These are phyloP conservation scores for Canavalia ensiformis DNA, from an alignment of 306 rosid species.

Conservation along the genomic window DNA sequence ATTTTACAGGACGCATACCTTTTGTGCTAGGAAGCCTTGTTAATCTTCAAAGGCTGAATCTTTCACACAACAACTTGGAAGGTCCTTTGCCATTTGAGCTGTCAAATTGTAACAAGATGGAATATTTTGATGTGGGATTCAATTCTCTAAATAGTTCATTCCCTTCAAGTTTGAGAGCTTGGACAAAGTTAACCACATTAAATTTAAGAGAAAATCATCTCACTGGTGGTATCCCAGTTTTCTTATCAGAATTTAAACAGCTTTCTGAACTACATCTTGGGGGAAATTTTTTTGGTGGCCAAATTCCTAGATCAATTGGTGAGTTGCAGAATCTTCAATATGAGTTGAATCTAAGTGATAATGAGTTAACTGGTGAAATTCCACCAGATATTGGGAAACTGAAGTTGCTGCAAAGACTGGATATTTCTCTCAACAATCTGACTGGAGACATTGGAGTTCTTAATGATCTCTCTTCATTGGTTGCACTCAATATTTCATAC, in stretches of 20 bases:
- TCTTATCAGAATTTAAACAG: conserved; percentile 51
- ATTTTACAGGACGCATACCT: conserved; percentile 59
- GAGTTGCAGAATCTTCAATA: conserved; percentile 49
- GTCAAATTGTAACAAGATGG: conserved; percentile 17
- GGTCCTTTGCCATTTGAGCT: conserved; percentile 39
- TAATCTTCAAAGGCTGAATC: conserved; percentile 51
- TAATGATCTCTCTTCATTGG: conserved; percentile 48
- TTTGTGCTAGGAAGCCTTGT: conserved; percentile 60
- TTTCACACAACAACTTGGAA: conserved; percentile 63
- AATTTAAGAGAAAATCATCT: conserved; percentile 62
- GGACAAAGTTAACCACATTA: conserved; percentile 20
- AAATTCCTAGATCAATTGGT: conserved; percentile 69
- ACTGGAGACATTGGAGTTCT: conserved; percentile 57
- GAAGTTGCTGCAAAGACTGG: conserved; percentile 48
- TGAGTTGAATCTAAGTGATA: conserved; percentile 68
- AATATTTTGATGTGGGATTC: conserved; percentile 21
- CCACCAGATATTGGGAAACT: conserved; percentile 59
- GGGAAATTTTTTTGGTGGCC: conserved; percentile 69
- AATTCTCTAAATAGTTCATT: conserved; percentile 26
- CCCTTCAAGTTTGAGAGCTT: not conserved
- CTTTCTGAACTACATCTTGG: conserved; percentile 67
- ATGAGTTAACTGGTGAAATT: conserved; percentile 63
- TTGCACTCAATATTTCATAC: conserved; percentile 59
- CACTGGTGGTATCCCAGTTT: conserved; percentile 61
- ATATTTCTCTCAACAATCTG: conserved; percentile 68